phyloP scores from a whole-genome alignment of 345 rosid genomes.

The Rhodamnia argentea region DNA sequence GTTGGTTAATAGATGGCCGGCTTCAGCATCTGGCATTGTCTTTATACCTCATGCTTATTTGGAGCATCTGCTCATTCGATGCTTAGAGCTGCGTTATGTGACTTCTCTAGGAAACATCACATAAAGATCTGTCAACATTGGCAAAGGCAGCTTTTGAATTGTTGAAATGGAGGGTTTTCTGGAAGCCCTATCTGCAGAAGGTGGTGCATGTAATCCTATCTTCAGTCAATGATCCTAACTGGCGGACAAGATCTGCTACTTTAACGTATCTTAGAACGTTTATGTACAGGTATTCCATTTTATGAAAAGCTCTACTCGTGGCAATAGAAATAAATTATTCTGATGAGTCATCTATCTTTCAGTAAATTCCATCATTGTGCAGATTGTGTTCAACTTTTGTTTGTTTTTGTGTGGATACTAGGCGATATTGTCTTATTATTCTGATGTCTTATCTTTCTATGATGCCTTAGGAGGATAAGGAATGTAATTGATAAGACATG shows the following conservation, averaged over 20 bases:
- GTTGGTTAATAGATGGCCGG: background rate
- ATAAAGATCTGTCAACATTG: slow-evolving; percentile 87
- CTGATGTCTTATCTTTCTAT: background rate
- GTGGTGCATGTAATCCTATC: slow-evolving; percentile 59
- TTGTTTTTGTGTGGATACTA: background rate
- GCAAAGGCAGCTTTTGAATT: slow-evolving; percentile 97
- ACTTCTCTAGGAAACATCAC: slow-evolving; percentile 77
- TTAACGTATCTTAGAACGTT: slow-evolving; percentile 84
- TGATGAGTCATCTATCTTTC: background rate
- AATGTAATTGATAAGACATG: background rate
- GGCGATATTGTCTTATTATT: background rate
- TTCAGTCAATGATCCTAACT: slow-evolving; percentile 70
- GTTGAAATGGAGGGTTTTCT: slow-evolving; percentile 82
- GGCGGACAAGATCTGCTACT: slow-evolving; percentile 96
- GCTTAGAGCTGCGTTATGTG: background rate
- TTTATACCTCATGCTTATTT: background rate
- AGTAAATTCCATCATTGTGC: background rate
- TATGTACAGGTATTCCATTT: slow-evolving; percentile 73
- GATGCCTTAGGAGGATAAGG: background rate
- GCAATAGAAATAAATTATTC: background rate
- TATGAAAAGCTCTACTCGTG: background rate
- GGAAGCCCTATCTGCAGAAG: slow-evolving; percentile 74
- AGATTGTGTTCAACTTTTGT: background rate
- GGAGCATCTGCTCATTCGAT: background rate
- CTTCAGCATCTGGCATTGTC: background rate